Evolutionary conservation across 2,329 filamentous ascomycete species (phyloP), one percentile per base, ranked within the genome.

Genomic region (Lecanicillium sp.): DNA sequence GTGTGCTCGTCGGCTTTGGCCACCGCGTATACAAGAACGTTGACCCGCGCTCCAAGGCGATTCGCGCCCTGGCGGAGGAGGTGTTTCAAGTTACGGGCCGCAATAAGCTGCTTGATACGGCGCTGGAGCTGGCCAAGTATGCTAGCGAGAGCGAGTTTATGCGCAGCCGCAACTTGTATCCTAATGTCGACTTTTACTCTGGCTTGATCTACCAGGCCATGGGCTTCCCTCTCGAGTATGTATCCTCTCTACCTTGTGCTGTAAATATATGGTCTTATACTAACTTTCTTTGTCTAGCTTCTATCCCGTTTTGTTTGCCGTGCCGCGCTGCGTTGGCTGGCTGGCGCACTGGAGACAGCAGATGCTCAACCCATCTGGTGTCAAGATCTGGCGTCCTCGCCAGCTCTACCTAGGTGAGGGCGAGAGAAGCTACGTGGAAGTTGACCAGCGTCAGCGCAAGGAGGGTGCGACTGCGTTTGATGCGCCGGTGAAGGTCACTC

Each of bases 1-100:
- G 64, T 7, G 66, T 73, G 7, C 62, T 76, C 2, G 71, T 73
- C 18, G 72, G 72, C 6, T 74, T 73, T 49, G 72, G 72, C 5
- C 71, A 76, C 54, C 63, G 70, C 16, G 65, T 73, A 17, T 73
- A 73, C 55, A 68, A 71, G 47, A 71, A 69, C 47, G 64, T 68
- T 0, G 72, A 75, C 44, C 72, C 72, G 4, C 65, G 72, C 3
- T 67, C 63, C 9, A 70, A 60, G 5, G 66, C 67, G 25, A 71
- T 75, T 43, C 59, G 64, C 5, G 53, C 64, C 44, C 60, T 73
- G 1, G 67, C 70, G 22, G 67, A 71, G 38, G 59, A 67, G 43
- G 68, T 71, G 15, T 71, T 71, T 50, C 53, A 59, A 32, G 66
- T 70, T 18, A 70, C 68, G 2, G 68, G 68, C 4, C 59, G 67